phyloP scores from a whole-genome alignment of 257 asterid species.

The Nicotiana sylvestris region DNA sequence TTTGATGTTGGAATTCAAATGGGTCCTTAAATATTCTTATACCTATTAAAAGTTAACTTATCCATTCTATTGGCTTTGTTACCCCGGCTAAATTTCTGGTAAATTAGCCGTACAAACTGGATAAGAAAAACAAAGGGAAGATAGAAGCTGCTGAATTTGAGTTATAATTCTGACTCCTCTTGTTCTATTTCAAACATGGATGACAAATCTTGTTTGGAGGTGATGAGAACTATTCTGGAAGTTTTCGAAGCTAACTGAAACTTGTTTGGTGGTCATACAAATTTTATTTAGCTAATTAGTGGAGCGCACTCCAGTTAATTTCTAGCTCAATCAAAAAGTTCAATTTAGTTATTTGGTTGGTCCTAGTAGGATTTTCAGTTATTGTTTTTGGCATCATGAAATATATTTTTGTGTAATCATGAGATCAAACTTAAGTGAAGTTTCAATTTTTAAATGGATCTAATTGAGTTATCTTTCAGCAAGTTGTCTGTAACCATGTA shows the following conservation, averaged over 20 bases:
- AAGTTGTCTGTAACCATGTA: neutral
- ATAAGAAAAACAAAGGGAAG: neutral
- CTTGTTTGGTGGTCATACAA: neutral
- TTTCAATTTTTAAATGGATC: neutral
- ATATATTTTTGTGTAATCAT: neutral
- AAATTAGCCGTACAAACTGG: neutral
- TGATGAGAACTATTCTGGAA: neutral
- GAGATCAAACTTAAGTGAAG: neutral
- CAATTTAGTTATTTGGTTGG: neutral
- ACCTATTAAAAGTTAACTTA: neutral
- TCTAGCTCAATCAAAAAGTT: neutral
- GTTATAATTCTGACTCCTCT: neutral
- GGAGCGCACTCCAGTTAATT: neutral
- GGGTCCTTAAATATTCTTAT: neutral
- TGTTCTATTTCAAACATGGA: neutral
- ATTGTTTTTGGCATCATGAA: neutral
- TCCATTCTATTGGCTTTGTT: neutral
- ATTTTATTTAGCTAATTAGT: neutral
- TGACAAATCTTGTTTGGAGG: neutral
- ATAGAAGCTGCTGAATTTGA: neutral
- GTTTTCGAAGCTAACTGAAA: neutral
- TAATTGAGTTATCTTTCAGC: neutral
- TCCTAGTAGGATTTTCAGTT: neutral
- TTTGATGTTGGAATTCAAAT: neutral
- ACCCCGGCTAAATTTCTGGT: neutral